These are phyloP conservation scores for Arabidopsis thaliana DNA, from an alignment of 345 rosid genomes.

Conservation along the genomic window DNA sequence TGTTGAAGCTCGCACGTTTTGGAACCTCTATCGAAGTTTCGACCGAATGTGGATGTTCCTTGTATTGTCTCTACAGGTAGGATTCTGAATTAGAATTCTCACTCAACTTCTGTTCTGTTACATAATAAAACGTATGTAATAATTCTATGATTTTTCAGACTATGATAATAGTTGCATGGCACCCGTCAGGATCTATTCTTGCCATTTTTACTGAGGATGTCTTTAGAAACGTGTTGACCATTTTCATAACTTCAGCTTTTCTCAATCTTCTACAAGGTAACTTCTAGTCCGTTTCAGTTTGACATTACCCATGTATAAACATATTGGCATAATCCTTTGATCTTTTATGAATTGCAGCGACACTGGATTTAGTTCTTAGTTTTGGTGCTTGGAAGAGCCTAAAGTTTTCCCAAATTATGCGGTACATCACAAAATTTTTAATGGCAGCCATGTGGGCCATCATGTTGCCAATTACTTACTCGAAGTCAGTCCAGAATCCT, in stretches of 20 bases:
- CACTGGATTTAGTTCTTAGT: constrained; percentile 82
- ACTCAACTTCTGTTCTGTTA: constrained; percentile 28
- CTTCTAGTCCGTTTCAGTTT: constrained; percentile 9
- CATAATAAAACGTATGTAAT: constrained; percentile 23
- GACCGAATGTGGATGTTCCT: constrained; percentile 99
- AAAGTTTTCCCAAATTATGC: constrained; percentile 72
- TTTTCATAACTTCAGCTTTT: constrained; percentile 87
- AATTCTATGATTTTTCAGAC: constrained; percentile 59
- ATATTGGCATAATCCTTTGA: constrained; percentile 15
- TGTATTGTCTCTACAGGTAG: constrained; percentile 84
- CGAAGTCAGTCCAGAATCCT: constrained; percentile 74
- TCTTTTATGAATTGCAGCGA: constrained; percentile 56
- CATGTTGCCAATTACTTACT: constrained; percentile 76
- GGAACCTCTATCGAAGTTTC: constrained; percentile 91
- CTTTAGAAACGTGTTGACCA: constrained; percentile 68
- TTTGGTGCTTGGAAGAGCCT: constrained; percentile 87
- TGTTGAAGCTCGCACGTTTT: constrained; percentile 97
- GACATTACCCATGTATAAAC: constrained; percentile 16
- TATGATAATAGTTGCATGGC: constrained; percentile 90
- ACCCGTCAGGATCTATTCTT: constrained; percentile 69
- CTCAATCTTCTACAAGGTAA: constrained; percentile 88
- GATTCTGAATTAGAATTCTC: constrained; percentile 24
- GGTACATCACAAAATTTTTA: constrained; percentile 75
- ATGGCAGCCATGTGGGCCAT: constrained; percentile 90
- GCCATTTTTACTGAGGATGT: constrained; percentile 68